phyloP scores from a whole-genome alignment of 2,329 filamentous ascomycete species.

The Ploettnerulaceae sp. region DNA sequence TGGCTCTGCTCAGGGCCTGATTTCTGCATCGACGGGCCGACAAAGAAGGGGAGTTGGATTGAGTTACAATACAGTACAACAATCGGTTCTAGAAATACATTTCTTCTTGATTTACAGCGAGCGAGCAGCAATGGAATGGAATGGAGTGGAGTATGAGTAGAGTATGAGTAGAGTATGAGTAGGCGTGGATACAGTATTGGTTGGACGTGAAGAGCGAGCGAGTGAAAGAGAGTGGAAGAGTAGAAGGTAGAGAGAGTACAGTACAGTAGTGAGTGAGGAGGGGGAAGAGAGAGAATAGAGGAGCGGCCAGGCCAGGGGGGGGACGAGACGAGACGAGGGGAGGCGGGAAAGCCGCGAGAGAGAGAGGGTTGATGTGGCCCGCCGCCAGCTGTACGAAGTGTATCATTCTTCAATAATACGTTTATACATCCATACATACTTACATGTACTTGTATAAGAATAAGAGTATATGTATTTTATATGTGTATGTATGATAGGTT shows the following conservation, averaged over 20 bases:
- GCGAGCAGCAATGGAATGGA: not conserved
- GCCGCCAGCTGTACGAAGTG: not conserved
- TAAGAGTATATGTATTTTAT: not conserved
- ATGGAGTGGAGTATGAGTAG: not conserved
- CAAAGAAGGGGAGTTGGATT: not conserved
- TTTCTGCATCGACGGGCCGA: not conserved
- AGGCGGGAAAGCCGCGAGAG: constrained; percentile 1
- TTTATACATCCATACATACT: too few relatives aligned
- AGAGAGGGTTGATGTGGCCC: not conserved
- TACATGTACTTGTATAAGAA: too few relatives aligned
- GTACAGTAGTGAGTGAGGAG: not conserved
- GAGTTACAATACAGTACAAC: too few relatives aligned
- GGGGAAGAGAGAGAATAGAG: not conserved
- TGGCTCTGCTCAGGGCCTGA: constrained; percentile 1
- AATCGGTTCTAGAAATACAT: constrained; percentile 1
- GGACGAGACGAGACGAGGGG: not conserved
- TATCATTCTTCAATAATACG: too few relatives aligned
- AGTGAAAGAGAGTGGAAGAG: not conserved
- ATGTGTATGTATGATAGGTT: not conserved
- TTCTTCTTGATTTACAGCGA: constrained; percentile 2
- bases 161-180: too few relatives aligned
- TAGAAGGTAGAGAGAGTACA: not conserved
- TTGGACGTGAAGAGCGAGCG: not conserved
- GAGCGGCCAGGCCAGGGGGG: too few relatives aligned
- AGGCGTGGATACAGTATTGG: too few relatives aligned